Conservation (phyloP, 78 protist genomes). For the Acrasis kona region DNA sequence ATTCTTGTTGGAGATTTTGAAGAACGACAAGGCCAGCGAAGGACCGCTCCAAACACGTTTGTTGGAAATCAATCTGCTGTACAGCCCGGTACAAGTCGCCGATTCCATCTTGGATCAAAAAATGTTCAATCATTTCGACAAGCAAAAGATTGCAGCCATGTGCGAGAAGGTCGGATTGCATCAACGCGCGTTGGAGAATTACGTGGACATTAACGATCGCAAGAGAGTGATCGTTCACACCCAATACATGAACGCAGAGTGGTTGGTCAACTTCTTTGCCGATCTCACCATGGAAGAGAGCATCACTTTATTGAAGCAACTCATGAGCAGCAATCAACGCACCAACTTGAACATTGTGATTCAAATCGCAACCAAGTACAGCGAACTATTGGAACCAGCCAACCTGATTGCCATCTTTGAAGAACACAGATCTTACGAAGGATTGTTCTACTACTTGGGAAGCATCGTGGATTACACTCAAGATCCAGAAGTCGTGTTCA, state of each 20-base stretch:
- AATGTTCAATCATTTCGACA: constrained; percentile 89
- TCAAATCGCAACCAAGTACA: constrained; percentile 85
- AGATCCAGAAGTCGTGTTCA: constrained; percentile 90
- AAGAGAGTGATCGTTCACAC: constrained; percentile 83
- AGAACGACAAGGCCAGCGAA: constrained; percentile 66
- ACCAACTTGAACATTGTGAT: constrained; percentile 78
- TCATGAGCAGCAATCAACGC: constrained; percentile 74
- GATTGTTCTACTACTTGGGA: constrained; percentile 59
- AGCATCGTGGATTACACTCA: constrained; percentile 59
- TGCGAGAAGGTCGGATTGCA: constrained; percentile 94
- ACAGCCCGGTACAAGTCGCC: constrained; percentile 86
- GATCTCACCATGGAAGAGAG: constrained; percentile 61
- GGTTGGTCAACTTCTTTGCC: constrained; percentile 82
- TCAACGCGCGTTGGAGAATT: constrained; percentile 93
- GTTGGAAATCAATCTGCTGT: constrained; percentile 86
- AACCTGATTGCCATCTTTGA: constrained; percentile 82
- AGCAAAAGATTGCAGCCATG: constrained; percentile 69
- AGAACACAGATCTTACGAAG: constrained; percentile 74
- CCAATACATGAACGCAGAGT: constrained; percentile 55
- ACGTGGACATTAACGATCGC: constrained; percentile 32
- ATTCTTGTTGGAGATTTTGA: constrained; percentile 88
- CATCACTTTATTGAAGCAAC: constrained; percentile 75
- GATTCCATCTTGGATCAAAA: constrained; percentile 85
- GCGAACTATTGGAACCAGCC: constrained; percentile 65
- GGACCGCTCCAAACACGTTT: constrained; percentile 92